Evolutionary conservation across 306 rosid species (phyloP).

Genomic region (Gastrolobium bilobum): DNA sequence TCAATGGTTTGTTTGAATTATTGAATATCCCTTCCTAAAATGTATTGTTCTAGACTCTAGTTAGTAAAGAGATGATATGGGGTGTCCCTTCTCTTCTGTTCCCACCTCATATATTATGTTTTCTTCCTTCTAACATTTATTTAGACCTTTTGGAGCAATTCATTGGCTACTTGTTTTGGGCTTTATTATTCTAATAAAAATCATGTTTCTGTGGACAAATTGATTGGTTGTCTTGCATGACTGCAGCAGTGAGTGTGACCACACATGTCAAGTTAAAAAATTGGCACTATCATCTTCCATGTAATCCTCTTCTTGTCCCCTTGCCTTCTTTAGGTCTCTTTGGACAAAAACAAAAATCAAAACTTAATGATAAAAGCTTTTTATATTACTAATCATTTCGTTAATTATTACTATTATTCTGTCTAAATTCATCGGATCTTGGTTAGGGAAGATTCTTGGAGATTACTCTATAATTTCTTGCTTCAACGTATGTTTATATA

Average conservation of each 20-base stretch:
- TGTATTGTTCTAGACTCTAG: neutral
- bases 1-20: neutral
- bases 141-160: conserved; percentile 53
- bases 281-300: conserved; percentile 66
- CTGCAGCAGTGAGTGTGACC: conserved; percentile 78
- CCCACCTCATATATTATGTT: conserved; percentile 45
- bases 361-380: conserved; percentile 55
- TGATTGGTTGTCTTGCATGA: conserved; percentile 82
- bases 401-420: conserved; percentile 46
- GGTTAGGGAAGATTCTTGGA: conserved; percentile 45
- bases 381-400: conserved; percentile 54
- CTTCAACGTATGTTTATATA: conserved; percentile 14
- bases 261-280: conserved; percentile 63
- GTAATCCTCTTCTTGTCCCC: conserved; percentile 73
- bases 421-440: conserved; percentile 51
- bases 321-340: conserved; percentile 56
- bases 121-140: conserved; percentile 38
- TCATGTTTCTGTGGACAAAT: conserved; percentile 61
- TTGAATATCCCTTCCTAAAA: conserved; percentile 30
- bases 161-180: conserved; percentile 53
- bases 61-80: conserved; percentile 45
- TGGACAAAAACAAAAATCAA: conserved; percentile 30
- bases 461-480: conserved; percentile 46
- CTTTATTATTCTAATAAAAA: conserved; percentile 49
- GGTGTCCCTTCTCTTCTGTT: conserved; percentile 48